Percentiles rank a stretch among this genome's conserved stretches.
phyloP scores from a whole-genome alignment of 768 basidiomycete genomes.

The Termitomyces sp. region DNA sequence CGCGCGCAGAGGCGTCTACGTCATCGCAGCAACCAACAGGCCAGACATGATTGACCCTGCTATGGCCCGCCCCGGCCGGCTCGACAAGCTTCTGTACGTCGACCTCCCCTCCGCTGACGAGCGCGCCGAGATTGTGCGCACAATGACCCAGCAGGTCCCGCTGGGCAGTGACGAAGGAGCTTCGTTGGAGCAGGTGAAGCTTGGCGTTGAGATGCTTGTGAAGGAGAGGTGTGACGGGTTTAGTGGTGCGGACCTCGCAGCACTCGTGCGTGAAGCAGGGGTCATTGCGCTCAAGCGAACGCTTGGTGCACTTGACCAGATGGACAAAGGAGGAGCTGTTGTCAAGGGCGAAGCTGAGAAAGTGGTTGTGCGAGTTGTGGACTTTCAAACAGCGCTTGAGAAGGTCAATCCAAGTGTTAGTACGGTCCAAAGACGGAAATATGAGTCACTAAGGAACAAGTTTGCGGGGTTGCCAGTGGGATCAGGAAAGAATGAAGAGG shows the following conservation, averaged over 20 bases:
- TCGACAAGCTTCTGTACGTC: conserved; percentile 92
- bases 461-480: conserved; percentile 75
- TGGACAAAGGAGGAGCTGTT: conserved; percentile 33
- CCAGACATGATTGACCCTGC: conserved; percentile 98
- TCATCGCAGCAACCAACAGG: conserved; percentile 91
- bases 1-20: conserved; percentile 79
- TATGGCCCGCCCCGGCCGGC: conserved; percentile 93
- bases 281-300: conserved; percentile 72
- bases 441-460: conserved; percentile 73
- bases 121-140: conserved; percentile 79
- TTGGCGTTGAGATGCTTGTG: conserved; percentile 41
- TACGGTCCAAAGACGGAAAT: conserved; percentile 71
- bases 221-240: conserved; percentile 73
- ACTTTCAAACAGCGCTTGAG: conserved; percentile 70
- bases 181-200: conserved; percentile 15
- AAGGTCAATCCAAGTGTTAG: conserved; percentile 90
- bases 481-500: conserved; percentile 36
- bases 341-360: conserved; percentile 14
- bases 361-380: conserved; percentile 50
- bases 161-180: conserved; percentile 28
- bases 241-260: conserved; percentile 88
- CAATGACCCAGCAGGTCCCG: conserved; percentile 68
- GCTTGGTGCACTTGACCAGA: conserved; percentile 60
- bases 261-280: conserved; percentile 85
- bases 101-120: conserved; percentile 74